Evolutionary conservation across 495 filamentous ascomycete genomes (phyloP), one percentile per base, ranked within the genome.

Genomic region (Penicillium malachiteum): DNA sequence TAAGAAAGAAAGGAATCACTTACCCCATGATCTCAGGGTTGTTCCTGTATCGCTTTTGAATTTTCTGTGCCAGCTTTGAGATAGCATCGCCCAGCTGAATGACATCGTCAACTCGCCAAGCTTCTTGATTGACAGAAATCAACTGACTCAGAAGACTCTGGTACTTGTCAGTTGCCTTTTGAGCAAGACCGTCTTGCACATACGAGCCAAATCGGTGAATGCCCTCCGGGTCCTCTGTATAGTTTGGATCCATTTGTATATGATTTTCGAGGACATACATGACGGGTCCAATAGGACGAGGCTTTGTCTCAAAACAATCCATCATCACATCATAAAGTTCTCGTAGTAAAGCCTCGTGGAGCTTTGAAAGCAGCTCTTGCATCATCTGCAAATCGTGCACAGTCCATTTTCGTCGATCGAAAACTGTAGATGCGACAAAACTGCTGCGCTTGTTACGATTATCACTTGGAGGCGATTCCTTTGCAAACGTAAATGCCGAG

Each of bases 21-120:
- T 74, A 85, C 83, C 91, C 92, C 87, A 96, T 87, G 52, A 97
- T 86, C 44, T 90, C 87, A 1, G 91, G 91, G 55, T 88, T 96
- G 55, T 88, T 92, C 53, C 83, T 81, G 70, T 93, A 99, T 18
- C 95, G 84, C 71, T 96, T 97, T 72, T 91, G 86, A 57, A 96
- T 93, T 69, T 84, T 90, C 58, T 92, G 84, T 26, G 85, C 87
- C 21, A 96, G 79, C 58, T 87, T 89, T 9, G 90, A 84, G 3
- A 97, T 88, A 1, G 87, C 82, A 65, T 96, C 89, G 17, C 91
- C 91, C 39, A 97, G 84, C 57, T 92, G 82, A 50, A 96, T 88
- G 46, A 97, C 85, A 69, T 97, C 86, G 52, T 80, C 88, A 60
- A 92, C 87, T 56, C 94, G 82, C 89, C 94, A 95, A 37, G 88